These are phyloP conservation scores for Fusarium sp. DNA, from an alignment of 2,329 filamentous ascomycete genomes.

Conservation along the genomic window DNA sequence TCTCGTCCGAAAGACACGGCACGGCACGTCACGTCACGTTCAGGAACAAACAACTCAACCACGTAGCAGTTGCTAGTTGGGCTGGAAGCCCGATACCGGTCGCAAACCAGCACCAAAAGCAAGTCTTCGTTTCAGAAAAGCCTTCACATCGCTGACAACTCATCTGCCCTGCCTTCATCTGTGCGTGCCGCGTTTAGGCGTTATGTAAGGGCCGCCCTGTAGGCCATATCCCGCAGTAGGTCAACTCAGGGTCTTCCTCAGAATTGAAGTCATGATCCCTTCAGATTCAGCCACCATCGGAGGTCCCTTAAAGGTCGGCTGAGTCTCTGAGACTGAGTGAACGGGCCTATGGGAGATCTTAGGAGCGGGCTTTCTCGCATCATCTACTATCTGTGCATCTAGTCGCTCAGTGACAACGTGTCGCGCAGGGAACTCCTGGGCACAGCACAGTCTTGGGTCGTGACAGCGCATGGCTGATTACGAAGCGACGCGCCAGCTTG, in stretches of 20 bases:
- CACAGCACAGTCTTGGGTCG: constrained; percentile 20
- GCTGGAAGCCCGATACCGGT: neutral
- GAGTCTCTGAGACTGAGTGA: constrained; percentile 19
- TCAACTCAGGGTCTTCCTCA: constrained; percentile 22
- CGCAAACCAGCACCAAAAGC: constrained; percentile 1
- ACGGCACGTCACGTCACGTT: constrained; percentile 31
- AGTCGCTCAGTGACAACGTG: constrained; percentile 40
- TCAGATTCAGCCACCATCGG: constrained; percentile 32
- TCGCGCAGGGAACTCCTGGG: constrained; percentile 45
- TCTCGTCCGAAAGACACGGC: constrained; percentile 22
- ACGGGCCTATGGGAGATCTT: constrained; percentile 44
- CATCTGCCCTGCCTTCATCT: constrained; percentile 19
- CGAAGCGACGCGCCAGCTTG: constrained; percentile 37
- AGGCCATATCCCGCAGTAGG: constrained; percentile 17
- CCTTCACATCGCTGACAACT: constrained; percentile 3
- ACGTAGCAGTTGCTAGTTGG: neutral
- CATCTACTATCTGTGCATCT: constrained; percentile 40
- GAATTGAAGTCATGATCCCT: constrained; percentile 29
- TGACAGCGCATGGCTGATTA: constrained; percentile 36
- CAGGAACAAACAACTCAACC: constrained; percentile 14
- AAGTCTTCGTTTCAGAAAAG: constrained; percentile 9
- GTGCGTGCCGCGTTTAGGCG: constrained; percentile 28
- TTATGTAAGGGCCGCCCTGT: constrained; percentile 16
- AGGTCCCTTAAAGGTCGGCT: constrained; percentile 27
- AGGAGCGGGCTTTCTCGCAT: constrained; percentile 35